These are phyloP conservation scores for Penicillium freii DNA, from an alignment of 2,329 filamentous ascomycete genomes.

Conservation along the genomic window DNA sequence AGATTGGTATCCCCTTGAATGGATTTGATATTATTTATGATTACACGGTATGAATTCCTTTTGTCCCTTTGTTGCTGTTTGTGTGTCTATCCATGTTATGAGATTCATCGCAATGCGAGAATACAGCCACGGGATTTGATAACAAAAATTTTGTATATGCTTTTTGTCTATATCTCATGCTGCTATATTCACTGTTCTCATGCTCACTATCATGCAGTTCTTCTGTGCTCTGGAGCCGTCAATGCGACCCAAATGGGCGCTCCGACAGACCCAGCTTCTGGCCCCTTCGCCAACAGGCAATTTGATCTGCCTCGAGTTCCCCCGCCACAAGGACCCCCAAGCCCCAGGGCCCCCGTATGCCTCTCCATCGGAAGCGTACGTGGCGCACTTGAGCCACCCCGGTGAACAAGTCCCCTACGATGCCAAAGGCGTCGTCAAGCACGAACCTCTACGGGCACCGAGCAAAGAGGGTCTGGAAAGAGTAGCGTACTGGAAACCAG, in stretches of 20 bases:
- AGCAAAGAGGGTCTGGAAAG: constrained; percentile 42
- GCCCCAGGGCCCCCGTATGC: constrained; percentile 72
- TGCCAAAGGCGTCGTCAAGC: constrained; percentile 51
- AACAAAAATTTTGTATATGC: not conserved
- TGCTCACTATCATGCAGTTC: constrained; percentile 47
- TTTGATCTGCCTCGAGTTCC: constrained; percentile 72
- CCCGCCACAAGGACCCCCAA: constrained; percentile 65
- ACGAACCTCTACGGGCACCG: constrained; percentile 47
- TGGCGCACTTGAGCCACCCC: constrained; percentile 67
- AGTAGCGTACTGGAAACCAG: constrained; percentile 56
- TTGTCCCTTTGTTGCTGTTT: not conserved
- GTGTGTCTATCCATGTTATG: not conserved
- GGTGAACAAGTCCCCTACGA: constrained; percentile 66
- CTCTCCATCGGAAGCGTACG: constrained; percentile 66
- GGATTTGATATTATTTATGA: constrained; percentile 58
- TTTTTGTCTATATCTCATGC: not conserved
- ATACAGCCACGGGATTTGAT: not conserved
- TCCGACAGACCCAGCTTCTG: constrained; percentile 55
- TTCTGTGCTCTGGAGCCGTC: constrained; percentile 58
- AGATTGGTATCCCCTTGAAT: constrained; percentile 32
- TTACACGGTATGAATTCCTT: constrained; percentile 52
- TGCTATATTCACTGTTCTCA: not conserved
- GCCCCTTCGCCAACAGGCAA: constrained; percentile 47
- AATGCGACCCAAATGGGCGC: constrained; percentile 58
- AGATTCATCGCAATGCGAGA: not conserved